Evolutionary conservation across 2,329 filamentous ascomycete genomes (phyloP).

Genomic region (Xylaria sp.): DNA sequence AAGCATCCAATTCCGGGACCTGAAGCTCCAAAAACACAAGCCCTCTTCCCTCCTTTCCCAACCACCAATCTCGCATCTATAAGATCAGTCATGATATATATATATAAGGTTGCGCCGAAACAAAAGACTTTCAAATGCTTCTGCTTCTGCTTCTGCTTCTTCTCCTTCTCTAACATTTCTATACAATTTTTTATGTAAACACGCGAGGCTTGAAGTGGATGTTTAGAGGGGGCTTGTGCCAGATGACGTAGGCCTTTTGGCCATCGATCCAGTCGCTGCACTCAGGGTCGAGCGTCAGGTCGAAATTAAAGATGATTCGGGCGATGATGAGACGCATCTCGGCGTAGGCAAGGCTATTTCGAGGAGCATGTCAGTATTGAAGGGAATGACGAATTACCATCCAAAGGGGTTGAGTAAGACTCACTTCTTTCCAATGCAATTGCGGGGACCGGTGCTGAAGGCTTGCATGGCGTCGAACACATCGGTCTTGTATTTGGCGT

Average conservation of each 20-base stretch:
- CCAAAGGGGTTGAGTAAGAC: conserved; percentile 30
- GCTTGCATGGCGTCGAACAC: conserved; percentile 52
- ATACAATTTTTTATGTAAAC: conserved; percentile 31
- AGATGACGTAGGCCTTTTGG: conserved; percentile 51
- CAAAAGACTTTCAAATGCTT: conserved; percentile 2
- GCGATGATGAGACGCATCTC: conserved; percentile 57
- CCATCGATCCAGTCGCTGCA: conserved; percentile 47
- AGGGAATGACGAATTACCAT: neutral
- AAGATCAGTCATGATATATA: conserved; percentile 21
- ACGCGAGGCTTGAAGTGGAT: conserved; percentile 46
- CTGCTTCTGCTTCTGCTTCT: neutral
- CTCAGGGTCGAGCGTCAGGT: conserved; percentile 49
- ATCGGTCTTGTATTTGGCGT: conserved; percentile 50
- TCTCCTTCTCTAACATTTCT: neutral
- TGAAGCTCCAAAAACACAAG: conserved; percentile 4
- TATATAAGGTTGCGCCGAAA: conserved; percentile 25
- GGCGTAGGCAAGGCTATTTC: conserved; percentile 53
- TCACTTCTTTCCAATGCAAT: conserved; percentile 56
- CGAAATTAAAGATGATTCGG: conserved; percentile 55
- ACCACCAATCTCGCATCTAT: conserved; percentile 13
- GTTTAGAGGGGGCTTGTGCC: conserved; percentile 52
- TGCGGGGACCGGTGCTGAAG: conserved; percentile 54
- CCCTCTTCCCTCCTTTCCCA: neutral
- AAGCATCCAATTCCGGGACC: conserved; percentile 17
- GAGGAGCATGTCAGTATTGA: conserved; percentile 26